Base-by-base conservation (phyloP, 768 basidiomycete species). In the Termitomyces sp. region DNA sequence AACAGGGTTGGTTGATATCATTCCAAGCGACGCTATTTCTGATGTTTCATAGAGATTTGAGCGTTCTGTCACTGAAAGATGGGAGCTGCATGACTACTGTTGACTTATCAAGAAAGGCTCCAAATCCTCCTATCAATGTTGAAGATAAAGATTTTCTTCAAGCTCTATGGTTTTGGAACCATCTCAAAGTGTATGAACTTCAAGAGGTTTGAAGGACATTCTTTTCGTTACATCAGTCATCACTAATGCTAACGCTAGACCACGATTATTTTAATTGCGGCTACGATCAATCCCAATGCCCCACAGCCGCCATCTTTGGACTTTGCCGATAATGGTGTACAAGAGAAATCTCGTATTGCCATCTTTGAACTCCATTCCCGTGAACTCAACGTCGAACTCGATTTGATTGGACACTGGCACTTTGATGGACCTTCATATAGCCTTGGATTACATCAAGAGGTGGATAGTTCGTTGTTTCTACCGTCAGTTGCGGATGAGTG, bases 31-130 rank as follows among this genome's bases (percentile, higher is more conserved):
- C 58, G 37, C 32, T 51, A 55, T 44, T 60, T 53, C 59, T 51
- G 53, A 22, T 13, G 27, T 53, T n/a, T 57, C 43, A 10, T 58
- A 90, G 88, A 13, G 68, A 79, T 57, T 65, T 91, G 20, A 80
- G 78, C 26, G 68, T 86, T 1, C 78, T 83, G 53, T 76, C 82
- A 9, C 69, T 74, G 0, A 64, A 71, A n/a, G 90, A 91, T 61
- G 80, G 82, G 2, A 62, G 56, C 43, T 72, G 72, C 55, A 27
- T 75, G 29, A 59, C 67, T 0, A 70, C 72, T 1, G 59, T 70
- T 12, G 58, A 70, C 37, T 62, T 71, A 13, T 74, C 74, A 9
- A 62, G 66, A 29, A 56, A 61, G 20, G 49, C 61, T 18, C 59
- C 70, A 22, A 62, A 63, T 37, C 64, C 67, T 29, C 69, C 72